Evolutionary conservation across 176 grass and related monocot genomes (phyloP).

Genomic region (Oryza brachyantha): DNA sequence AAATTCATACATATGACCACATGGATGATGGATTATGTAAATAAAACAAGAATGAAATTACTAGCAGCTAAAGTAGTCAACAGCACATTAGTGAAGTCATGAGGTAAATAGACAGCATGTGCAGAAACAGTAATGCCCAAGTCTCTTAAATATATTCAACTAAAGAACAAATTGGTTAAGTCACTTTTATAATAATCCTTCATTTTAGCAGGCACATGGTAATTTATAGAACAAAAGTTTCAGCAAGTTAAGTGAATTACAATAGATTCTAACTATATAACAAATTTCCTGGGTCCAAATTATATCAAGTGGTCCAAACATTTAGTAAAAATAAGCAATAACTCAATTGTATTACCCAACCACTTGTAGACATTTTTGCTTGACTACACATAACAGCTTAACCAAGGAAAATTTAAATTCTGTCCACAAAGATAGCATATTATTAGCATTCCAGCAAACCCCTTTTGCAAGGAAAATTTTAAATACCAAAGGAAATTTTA

Average conservation of each 20-base stretch:
- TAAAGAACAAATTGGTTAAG: neutral
- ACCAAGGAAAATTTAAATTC: neutral
- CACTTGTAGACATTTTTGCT: neutral
- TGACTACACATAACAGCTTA: neutral
- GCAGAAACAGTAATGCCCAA: neutral
- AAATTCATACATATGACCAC: neutral
- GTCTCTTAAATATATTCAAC: neutral
- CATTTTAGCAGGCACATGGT: neutral
- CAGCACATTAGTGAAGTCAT: neutral
- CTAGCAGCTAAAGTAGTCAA: neutral
- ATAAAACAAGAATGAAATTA: neutral
- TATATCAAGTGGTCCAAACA: neutral
- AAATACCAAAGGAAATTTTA: constrained; percentile 1
- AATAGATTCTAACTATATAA: neutral
- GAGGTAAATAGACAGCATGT: neutral
- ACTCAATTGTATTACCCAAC: neutral
- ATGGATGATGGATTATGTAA: neutral
- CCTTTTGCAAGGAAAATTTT: neutral
- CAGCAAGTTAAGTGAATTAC: neutral
- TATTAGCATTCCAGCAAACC: neutral
- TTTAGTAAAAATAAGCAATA: neutral
- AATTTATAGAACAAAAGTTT: neutral
- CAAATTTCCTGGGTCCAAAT: neutral
- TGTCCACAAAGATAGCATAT: neutral
- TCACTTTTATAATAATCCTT: neutral